A percentile compares a stretch with the other conserved stretches of the same genome.
Conservation (phyloP, 2,329 filamentous ascomycete genomes). For the Cordyceps farinosa region DNA sequence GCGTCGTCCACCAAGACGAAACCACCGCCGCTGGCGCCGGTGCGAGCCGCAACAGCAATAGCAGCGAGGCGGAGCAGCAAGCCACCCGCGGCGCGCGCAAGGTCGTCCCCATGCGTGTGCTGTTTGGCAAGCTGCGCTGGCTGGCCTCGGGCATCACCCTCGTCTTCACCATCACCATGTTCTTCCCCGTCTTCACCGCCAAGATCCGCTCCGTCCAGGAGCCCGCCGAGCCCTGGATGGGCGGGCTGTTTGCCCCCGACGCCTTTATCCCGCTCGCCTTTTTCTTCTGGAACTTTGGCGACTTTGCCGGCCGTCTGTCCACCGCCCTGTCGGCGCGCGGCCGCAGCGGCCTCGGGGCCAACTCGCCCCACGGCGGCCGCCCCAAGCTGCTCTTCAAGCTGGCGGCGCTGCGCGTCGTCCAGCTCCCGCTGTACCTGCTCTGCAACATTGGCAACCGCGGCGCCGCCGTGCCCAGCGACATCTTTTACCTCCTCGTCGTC, state of each 20-base stretch:
- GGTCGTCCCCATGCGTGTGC: constrained; percentile 52
- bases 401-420: constrained; percentile 61
- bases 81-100: constrained; percentile 38
- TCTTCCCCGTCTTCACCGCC: constrained; percentile 87
- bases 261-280: constrained; percentile 89
- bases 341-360: constrained; percentile 43
- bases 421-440: constrained; percentile 81
- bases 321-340: constrained; percentile 58
- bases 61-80: constrained; percentile 51
- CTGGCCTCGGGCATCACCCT: constrained; percentile 72
- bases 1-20: constrained; percentile 34
- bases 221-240: constrained; percentile 29
- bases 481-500: constrained; percentile 82
- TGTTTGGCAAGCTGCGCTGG: constrained; percentile 78
- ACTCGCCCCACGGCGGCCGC: constrained; percentile 35
- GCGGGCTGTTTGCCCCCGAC: constrained; percentile 63
- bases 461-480: constrained; percentile 70
- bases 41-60: constrained; percentile 30
- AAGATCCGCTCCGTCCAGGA: constrained; percentile 50
- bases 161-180: constrained; percentile 84
- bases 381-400: constrained; percentile 67
- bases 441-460: constrained; percentile 83
- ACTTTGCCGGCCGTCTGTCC: constrained; percentile 70
- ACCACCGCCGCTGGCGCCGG: constrained; percentile 38
- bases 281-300: constrained; percentile 89